Evolutionary conservation across 2,329 filamentous ascomycete species (phyloP), one percentile per base, ranked within the genome.

Genomic region (Orbilia quercus): DNA sequence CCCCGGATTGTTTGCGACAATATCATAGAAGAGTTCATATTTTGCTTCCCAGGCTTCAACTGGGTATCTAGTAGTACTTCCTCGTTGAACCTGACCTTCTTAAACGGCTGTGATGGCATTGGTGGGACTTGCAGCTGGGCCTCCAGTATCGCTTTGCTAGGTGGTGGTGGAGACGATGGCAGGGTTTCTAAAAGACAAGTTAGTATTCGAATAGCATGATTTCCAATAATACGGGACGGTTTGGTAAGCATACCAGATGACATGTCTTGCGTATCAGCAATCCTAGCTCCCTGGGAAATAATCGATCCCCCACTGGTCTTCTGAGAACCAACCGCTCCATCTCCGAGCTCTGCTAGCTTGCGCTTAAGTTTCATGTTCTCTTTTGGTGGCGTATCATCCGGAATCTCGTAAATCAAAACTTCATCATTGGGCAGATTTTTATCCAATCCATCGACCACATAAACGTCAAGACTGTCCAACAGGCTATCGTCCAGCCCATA

Each of bases 381-480:
- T 20, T 34, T 57, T 20, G 23, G 40, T 38, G 28, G 45, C 2
- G 31, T 60, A 34, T 64, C 23, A 18, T 66, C 60, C 16, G 54
- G 38, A 20, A 53, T 51, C 40, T 66, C 45, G 20, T 38, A 64
- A 14, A 54, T 55, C 2, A 47, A 23, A 3, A 23, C 34, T 6
- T 62, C 48, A 3, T 48, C 12, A 16, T 40, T 50, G 9, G 7
- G 14, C 57, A 23, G 11, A 18, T 14, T 11, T 4, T 47, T 31
- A 42, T 62, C 54, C 11, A 34, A 28, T 2, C 16, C 22, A 53
- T 62, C 69, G 20, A 62, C 34, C 16, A 34, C 69, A 48, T 66
- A 73, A 9, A 57, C 16, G 31, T 73, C 69, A 44, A 73, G 54
- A 20, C 69, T 66, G 23, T 62, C 60, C 7, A 73, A 34, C n/a